Evolutionary conservation across 768 basidiomycete species (phyloP).

Genomic region (Lentinula lateritia): DNA sequence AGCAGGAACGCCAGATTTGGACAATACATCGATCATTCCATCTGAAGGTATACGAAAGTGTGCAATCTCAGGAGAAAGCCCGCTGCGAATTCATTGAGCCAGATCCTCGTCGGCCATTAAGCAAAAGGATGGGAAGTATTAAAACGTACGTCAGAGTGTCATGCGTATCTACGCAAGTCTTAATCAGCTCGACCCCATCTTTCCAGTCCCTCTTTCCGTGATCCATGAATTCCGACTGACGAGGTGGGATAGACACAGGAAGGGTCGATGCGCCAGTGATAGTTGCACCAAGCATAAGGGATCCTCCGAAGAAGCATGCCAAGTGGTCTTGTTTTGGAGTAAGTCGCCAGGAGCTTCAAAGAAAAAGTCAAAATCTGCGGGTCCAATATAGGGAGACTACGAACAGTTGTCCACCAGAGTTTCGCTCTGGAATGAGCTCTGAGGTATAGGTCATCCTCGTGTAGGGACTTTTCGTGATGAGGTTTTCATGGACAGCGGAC

Average conservation of each 20-base stretch:
- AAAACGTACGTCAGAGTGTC: slow-evolving; percentile 70
- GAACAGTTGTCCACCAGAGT: slow-evolving; percentile 33
- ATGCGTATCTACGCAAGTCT: slow-evolving; percentile 85
- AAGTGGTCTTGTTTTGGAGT: slow-evolving; percentile 93
- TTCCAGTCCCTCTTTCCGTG: slow-evolving; percentile 74
- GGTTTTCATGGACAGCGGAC: slow-evolving; percentile 68
- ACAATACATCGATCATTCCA: slow-evolving; percentile 29
- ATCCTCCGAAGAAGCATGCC: slow-evolving; percentile 91
- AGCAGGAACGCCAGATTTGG: slow-evolving; percentile 32
- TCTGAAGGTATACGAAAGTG: slow-evolving; percentile 72
- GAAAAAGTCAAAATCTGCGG: neutral
- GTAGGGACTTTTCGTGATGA: slow-evolving; percentile 59
- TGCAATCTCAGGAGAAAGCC: slow-evolving; percentile 84
- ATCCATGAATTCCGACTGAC: slow-evolving; percentile 52
- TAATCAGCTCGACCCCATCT: slow-evolving; percentile 73
- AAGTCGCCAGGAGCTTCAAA: slow-evolving; percentile 63
- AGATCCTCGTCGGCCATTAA: neutral
- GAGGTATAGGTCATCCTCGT: slow-evolving; percentile 71
- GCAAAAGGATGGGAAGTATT: neutral
- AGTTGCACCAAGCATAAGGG: slow-evolving; percentile 86
- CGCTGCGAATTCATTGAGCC: slow-evolving; percentile 35
- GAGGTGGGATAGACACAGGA: slow-evolving; percentile 64
- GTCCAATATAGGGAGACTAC: slow-evolving; percentile 3
- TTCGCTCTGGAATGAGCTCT: slow-evolving; percentile 65
- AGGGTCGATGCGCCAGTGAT: slow-evolving; percentile 48